These are phyloP conservation scores for Nissolia schottii DNA, from an alignment of 306 rosid genomes.

Conservation along the genomic window DNA sequence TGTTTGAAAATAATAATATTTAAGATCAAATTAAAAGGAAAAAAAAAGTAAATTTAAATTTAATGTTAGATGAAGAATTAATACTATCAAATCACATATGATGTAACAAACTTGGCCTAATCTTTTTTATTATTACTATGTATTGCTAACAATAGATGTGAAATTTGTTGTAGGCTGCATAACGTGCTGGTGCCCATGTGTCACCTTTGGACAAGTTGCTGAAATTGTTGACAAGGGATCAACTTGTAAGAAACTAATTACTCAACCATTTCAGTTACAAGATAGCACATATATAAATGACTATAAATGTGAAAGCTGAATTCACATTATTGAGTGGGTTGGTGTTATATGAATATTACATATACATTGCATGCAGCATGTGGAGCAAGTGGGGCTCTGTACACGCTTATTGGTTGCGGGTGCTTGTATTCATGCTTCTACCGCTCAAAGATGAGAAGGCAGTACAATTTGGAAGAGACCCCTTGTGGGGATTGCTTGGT, in stretches of 20 bases:
- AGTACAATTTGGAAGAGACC: conserved; percentile 23
- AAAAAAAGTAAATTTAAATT: too few relatives aligned
- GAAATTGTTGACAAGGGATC: conserved; percentile 68
- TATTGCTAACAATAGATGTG: not conserved
- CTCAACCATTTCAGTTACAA: too few relatives aligned
- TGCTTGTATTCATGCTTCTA: conserved; percentile 60
- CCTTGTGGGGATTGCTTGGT: conserved; percentile 52
- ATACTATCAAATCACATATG: too few relatives aligned
- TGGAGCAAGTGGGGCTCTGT: conserved; percentile 50
- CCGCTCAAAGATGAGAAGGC: conserved; percentile 54
- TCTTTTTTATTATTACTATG: too few relatives aligned
- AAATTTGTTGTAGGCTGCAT: conserved; percentile 42
- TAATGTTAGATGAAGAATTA: too few relatives aligned
- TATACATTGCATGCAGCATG: conserved; percentile 75
- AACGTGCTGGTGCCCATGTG: conserved; percentile 66
- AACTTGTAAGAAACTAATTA: conserved; percentile 33
- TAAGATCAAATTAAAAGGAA: too few relatives aligned
- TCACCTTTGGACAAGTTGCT: conserved; percentile 63
- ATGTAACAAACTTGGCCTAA: too few relatives aligned
- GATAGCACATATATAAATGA: not conserved
- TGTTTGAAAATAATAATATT: too few relatives aligned
- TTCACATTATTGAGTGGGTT: not conserved
- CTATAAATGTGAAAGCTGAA: not conserved
- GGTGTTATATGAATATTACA: not conserved
- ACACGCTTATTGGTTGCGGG: conserved; percentile 29